Percentiles rank a stretch among this genome's conserved stretches.
These are phyloP conservation scores for Xylaria sp. DNA, from an alignment of 2,329 filamentous ascomycete species.

Conservation along the genomic window DNA sequence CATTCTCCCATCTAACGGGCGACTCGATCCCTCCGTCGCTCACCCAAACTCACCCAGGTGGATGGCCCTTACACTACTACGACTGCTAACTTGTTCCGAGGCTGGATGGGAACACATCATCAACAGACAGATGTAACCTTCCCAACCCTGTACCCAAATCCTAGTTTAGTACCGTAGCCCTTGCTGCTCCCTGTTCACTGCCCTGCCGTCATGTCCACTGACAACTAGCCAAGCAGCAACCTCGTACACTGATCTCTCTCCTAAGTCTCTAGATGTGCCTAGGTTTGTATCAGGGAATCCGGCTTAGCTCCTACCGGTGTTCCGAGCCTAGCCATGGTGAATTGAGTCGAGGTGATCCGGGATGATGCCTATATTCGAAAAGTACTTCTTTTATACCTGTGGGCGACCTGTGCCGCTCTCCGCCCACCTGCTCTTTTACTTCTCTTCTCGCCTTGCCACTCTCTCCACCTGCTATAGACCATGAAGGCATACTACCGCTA, in stretches of 20 bases:
- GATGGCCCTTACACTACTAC: conserved; percentile 39
- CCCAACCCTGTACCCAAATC: conserved; percentile 45
- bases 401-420: conserved; percentile 55
- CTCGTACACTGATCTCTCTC: conserved; percentile 44
- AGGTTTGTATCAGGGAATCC: conserved; percentile 55
- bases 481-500: conserved; percentile 46
- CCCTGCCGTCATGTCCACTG: conserved; percentile 42
- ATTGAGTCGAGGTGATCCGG: conserved; percentile 44
- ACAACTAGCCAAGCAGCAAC: conserved; percentile 47
- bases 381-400: conserved; percentile 59
- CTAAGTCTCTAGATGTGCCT: conserved; percentile 42
- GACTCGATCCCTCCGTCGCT: conserved; percentile 33
- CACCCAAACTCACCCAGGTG: too few relatives aligned
- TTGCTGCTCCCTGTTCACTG: conserved; percentile 37
- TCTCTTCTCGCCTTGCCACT: conserved; percentile 53
- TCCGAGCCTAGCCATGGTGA: conserved; percentile 54
- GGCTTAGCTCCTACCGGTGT: conserved; percentile 58
- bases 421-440: conserved; percentile 47
- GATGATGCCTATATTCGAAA: conserved; percentile 49
- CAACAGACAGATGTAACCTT: conserved; percentile 50
- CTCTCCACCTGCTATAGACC: conserved; percentile 46
- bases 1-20: conserved; percentile 36
- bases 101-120: conserved; percentile 47
- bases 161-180: conserved; percentile 37
- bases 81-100: conserved; percentile 40